Base-by-base conservation (phyloP, 2,329 filamentous ascomycete genomes). In the Microdochium nivale region DNA sequence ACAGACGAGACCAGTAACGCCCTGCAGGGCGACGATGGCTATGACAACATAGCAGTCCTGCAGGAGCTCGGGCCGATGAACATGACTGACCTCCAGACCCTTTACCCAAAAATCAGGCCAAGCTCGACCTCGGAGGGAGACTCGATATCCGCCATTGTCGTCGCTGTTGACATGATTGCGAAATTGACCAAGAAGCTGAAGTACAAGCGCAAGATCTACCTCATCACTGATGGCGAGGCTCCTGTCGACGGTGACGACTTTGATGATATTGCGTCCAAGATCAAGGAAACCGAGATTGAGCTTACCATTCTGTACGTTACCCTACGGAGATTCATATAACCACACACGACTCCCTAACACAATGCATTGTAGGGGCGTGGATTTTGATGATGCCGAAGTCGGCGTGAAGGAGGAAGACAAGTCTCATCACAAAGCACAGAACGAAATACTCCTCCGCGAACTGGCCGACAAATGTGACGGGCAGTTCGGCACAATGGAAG, bases 361-460 rank as follows among this genome's bases (percentile, higher is more conserved):
- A 55, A 4, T 24, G 23, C 48, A 14, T 48, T 47, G 7, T 43
- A 91, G 87, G 51, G 94, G 94, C 14, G 81, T 95, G 19, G 94
- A 99, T 65, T 97, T 99, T 67, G 90, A 99, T 64, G 90, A 96
- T 65, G 65, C 81, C 1, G 90, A 95, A 2, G 96, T 86, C 63
- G 91, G 91, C 43, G 88, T 89, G 64, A 95, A 95, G 66, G 92
- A 97, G 70, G 90, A 96, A 66, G 81, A 87, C 57, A 99, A 99
- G 65, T 72, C 84, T 19, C 58, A 66, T 0, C 65, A 68, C 49
- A 97, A 97, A 76, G 84, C 70, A n/a, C 69, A 77, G 47, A 96
- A 95, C 59, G 94, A 99, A 65, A 65, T 67, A 1, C 71, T 84
- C 0, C 72, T 97, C 19, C 81, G 74, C 55, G 65, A 71, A 2